Base-by-base conservation (phyloP, 192 early-diverging fungal genomes). In the Coemansia sp. region DNA sequence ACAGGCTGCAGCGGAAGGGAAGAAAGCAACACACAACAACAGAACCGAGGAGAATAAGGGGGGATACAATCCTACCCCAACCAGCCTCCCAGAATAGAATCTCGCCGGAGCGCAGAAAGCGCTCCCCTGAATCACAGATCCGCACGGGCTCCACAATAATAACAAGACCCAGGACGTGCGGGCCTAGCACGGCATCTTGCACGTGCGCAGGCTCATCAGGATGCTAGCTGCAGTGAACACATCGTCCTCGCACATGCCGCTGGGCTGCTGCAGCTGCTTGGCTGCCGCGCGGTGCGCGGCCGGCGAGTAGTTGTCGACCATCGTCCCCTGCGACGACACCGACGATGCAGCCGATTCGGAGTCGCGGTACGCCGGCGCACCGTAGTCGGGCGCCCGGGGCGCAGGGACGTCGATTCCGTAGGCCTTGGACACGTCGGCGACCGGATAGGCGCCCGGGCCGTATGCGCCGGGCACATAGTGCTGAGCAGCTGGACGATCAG, bases 181-280 rank as follows among this genome's bases (percentile, higher is more conserved):
- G 14, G 29, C 17, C 50, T 46, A 75, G 57, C 72, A 75, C 7
- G 72, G 65, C 66, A 65, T 56, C 51, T 68, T 75, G 72, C 65
- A 75, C 3, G 72, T 54, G 15, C 72, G 72, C 41, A 75, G 30
- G 54, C 72, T 75, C 72, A 75, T 75, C 72, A 75, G 58, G 30
- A 75, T 75, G 54, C 66, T 75, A 21, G 72, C 72, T 2, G 72
- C 72, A n/a, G 61, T 49, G 35, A 64, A 75, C 30, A 75, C 72
- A 26, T 75, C 72, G 29, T 75, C 72, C 39, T 68, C 58, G 38
- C 56, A 62, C 40, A 46, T 30, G 42, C 40, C 48, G 31, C 8
- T 25, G 43, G 15, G 44, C 32, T 23, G 45, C 28, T 11, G 27
- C n/a, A 17, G 50, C 63, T 64, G 64, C 14, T 49, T 38, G 23